Percentiles rank a stretch among this genome's conserved stretches.
These are phyloP conservation scores for Hemileccinum rubropunctum DNA, from an alignment of 768 basidiomycete species.

Conservation along the genomic window DNA sequence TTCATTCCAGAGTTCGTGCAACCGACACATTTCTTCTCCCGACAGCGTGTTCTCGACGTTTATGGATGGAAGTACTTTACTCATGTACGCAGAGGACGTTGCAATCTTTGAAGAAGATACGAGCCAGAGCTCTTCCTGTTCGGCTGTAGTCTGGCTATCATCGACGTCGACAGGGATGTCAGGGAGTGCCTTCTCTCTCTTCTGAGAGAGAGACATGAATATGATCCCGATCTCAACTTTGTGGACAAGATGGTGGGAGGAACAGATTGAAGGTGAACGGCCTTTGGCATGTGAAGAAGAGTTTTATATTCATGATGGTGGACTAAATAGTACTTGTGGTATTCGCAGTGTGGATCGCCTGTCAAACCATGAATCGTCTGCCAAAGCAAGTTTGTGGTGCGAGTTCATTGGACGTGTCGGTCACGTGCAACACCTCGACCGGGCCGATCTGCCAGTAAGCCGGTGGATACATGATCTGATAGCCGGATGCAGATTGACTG, in stretches of 20 bases:
- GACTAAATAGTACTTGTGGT: background rate
- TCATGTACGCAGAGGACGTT: background rate
- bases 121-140: background rate
- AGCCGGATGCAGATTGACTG: too few species aligned
- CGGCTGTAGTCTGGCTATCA: background rate
- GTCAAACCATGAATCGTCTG: background rate
- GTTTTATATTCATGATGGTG: slow-evolving; percentile 10
- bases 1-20: slow-evolving; percentile 27
- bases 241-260: background rate
- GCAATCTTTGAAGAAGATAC: background rate
- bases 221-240: background rate
- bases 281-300: background rate
- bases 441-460: too few species aligned
- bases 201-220: slow-evolving; percentile 6
- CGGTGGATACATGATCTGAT: too few species aligned
- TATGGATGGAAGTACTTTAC: slow-evolving; percentile 15
- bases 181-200: slow-evolving; percentile 23
- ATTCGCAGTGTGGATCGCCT: slow-evolving; percentile 6
- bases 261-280: too few species aligned
- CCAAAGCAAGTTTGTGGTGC: background rate
- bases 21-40: slow-evolving; percentile 12
- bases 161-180: slow-evolving; percentile 13
- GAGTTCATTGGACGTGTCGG: slow-evolving; percentile 3
- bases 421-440: slow-evolving; percentile 9
- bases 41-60: slow-evolving; percentile 18